Conservation (phyloP, 225 moss, liverwort and hornwort species). For the Pseudisothecium myosuroides region DNA sequence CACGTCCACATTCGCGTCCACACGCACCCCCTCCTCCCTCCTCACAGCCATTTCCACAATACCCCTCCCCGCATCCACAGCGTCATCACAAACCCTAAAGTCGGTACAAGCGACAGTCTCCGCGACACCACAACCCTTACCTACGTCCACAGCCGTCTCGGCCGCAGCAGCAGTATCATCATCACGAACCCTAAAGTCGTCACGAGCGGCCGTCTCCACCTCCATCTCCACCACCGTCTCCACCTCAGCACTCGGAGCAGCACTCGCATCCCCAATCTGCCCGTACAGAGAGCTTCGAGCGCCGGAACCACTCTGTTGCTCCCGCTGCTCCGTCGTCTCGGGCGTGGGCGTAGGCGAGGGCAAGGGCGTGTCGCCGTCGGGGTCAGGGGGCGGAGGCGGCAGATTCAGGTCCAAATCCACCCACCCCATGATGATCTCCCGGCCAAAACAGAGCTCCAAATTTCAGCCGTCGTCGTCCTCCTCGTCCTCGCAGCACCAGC, state of each 20-base stretch:
- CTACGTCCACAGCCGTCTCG: not conserved
- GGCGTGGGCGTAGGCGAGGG: constrained; percentile 17
- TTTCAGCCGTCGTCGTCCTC: constrained; percentile 3
- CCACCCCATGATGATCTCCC: constrained; percentile 21
- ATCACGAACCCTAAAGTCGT: not conserved
- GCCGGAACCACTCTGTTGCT: not conserved
- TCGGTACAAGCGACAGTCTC: not conserved
- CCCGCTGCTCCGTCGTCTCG: not conserved
- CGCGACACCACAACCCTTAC: not conserved
- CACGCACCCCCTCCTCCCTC: not conserved
- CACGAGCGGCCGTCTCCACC: not conserved
- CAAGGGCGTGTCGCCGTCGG: constrained; percentile 18
- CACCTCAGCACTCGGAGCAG: not conserved
- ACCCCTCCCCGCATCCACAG: not conserved
- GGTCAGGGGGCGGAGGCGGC: constrained; percentile 46
- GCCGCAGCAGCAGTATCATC: not conserved
- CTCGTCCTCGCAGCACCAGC: not conserved
- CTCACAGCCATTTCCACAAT: not conserved
- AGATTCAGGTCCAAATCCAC: constrained; percentile 56
- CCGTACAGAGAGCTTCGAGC: not conserved
- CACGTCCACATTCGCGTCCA: not conserved
- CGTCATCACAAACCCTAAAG: constrained; percentile 18
- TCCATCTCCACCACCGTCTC: not conserved
- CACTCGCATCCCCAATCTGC: not conserved
- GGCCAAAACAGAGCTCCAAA: not conserved